A percentile compares a stretch with the other conserved stretches of the same genome.
Evolutionary conservation across 164 flowering plant genomes (phyloP).

Genomic region (Paratinospora sagittata): DNA sequence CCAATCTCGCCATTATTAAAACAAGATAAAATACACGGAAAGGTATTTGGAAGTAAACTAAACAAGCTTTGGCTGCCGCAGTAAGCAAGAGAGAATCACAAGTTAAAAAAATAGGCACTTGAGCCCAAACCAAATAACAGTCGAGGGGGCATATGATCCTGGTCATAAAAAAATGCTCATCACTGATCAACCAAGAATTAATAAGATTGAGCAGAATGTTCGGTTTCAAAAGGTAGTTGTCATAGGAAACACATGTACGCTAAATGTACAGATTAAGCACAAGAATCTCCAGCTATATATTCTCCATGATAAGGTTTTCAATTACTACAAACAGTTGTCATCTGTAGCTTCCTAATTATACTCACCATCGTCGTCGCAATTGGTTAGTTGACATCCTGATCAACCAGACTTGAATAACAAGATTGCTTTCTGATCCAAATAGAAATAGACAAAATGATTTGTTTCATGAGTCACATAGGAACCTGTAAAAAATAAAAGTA

Average conservation of each 20-base stretch:
- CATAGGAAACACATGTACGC: constrained; percentile 1
- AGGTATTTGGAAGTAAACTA: no score
- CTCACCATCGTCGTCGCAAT: constrained; percentile 9
- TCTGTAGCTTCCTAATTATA: constrained; percentile 8
- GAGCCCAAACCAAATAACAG: no score
- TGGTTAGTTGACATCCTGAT: constrained; percentile 11
- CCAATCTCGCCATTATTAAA: no score
- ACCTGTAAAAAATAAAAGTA: no score
- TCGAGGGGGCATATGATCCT: no score
- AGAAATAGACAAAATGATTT: constrained; percentile 81
- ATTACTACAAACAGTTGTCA: constrained; percentile 27
- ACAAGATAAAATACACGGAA: no score
- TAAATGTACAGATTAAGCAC: constrained; percentile 26
- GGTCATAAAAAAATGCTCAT: no score
- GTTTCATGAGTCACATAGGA: constrained; percentile 90
- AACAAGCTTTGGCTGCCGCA: no score
- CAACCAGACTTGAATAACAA: constrained; percentile 93
- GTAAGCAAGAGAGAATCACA: neutral
- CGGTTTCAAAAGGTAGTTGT: no score
- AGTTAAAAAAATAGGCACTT: neutral
- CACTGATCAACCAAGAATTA: neutral
- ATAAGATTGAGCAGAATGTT: neutral
- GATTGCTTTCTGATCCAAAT: constrained; percentile 73
- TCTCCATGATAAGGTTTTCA: constrained; percentile 18
- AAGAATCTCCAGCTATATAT: constrained; percentile 15